Evolutionary conservation across 225 moss, liverwort and hornwort genomes (phyloP).

Genomic region (Lunularia cruciata): DNA sequence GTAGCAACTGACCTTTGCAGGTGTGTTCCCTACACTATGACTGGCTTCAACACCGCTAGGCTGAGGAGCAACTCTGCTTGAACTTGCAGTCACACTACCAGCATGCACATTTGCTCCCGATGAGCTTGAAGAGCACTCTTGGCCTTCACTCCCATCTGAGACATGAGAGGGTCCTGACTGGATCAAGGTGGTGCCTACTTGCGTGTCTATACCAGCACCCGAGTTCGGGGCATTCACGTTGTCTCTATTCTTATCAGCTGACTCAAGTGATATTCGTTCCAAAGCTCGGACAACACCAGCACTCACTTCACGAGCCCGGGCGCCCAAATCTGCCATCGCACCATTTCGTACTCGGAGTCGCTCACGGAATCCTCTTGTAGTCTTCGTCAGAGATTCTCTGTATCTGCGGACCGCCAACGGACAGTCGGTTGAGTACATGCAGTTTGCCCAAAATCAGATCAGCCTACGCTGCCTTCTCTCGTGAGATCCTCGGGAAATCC

Average conservation of each 20-base stretch:
- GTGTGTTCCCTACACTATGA: slow-evolving; percentile 28
- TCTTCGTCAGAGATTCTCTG: slow-evolving; percentile 74
- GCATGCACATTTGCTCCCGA: slow-evolving; percentile 30
- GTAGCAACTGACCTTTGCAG: slow-evolving; percentile 38
- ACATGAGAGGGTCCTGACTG: slow-evolving; percentile 32
- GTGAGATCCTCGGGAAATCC: not conserved
- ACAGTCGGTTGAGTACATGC: not conserved
- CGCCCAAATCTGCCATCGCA: slow-evolving; percentile 63
- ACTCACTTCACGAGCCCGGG: slow-evolving; percentile 66
- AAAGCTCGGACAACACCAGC: slow-evolving; percentile 69
- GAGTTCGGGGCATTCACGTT: slow-evolving; percentile 30
- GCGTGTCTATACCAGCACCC: slow-evolving; percentile 25
- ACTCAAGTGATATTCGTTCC: slow-evolving; percentile 66
- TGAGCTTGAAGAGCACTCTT: slow-evolving; percentile 45
- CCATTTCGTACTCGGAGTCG: slow-evolving; percentile 65
- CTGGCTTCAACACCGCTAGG: slow-evolving; percentile 34
- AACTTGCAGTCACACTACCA: slow-evolving; percentile 41
- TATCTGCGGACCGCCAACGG: slow-evolving; percentile 38
- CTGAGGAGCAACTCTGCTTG: slow-evolving; percentile 36
- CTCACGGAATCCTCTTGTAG: slow-evolving; percentile 64
- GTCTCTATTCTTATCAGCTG: slow-evolving; percentile 48
- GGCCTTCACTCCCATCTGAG: slow-evolving; percentile 40
- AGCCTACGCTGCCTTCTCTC: not conserved
- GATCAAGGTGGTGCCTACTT: slow-evolving; percentile 20
- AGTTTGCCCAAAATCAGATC: not conserved